phyloP scores from a whole-genome alignment of 2,329 filamentous ascomycete genomes.

The Colletotrichum brevisporum region DNA sequence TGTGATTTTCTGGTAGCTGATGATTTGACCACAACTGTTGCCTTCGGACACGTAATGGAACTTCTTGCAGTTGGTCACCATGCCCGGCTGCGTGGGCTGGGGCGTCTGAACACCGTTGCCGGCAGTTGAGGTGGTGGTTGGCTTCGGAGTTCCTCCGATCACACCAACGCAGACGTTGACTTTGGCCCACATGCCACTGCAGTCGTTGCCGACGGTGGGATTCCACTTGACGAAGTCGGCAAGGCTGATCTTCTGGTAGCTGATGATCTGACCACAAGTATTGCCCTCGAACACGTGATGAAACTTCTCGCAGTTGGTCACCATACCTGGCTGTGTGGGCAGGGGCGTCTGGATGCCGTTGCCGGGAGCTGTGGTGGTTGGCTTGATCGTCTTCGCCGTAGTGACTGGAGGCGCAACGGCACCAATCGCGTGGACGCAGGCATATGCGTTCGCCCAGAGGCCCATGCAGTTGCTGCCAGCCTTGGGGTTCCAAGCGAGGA shows the following conservation, averaged over 20 bases:
- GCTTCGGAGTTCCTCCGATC: not conserved
- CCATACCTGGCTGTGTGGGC: not conserved
- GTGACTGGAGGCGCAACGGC: not conserved
- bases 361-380: not conserved
- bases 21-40: no score
- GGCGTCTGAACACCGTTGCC: not conserved
- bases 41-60: no score
- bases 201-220: no score
- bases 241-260: no score
- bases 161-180: no score
- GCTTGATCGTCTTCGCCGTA: not conserved
- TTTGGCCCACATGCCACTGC: no score
- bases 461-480: constrained; percentile 1
- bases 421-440: not conserved
- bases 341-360: not conserved
- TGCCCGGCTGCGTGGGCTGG: not conserved
- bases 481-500: not conserved
- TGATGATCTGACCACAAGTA: no score
- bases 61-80: not conserved
- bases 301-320: not conserved
- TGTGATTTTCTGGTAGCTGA: no score
- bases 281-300: no score
- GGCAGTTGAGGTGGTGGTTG: not conserved
- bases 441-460: constrained; percentile 5
- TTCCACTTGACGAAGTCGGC: no score